phyloP scores from a whole-genome alignment of 768 basidiomycete genomes.

The Agaricus subrufescens region DNA sequence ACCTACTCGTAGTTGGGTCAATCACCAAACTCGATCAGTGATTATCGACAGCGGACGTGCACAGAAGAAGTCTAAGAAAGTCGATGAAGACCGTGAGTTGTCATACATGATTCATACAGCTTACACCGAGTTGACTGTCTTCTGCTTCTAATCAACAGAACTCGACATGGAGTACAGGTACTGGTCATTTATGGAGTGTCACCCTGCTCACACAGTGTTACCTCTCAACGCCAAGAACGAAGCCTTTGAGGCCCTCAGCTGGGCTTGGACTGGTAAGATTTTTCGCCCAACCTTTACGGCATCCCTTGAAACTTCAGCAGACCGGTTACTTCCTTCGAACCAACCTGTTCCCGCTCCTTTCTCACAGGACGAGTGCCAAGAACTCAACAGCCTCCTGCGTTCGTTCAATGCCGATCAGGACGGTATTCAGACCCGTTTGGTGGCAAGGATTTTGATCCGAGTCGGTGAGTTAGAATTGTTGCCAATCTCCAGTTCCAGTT shows the following conservation, averaged over 20 bases:
- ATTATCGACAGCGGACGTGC: constrained; percentile 29
- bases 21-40: constrained; percentile 56
- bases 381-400: constrained; percentile 56
- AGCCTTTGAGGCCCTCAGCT: constrained; percentile 71
- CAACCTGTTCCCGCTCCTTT: constrained; percentile 61
- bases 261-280: constrained; percentile 67
- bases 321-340: constrained; percentile 63
- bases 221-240: constrained; percentile 55
- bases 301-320: constrained; percentile 25
- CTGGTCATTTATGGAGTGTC: constrained; percentile 76
- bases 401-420: constrained; percentile 29
- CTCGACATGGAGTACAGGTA: constrained; percentile 76
- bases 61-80: constrained; percentile 18
- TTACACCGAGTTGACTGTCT: neutral
- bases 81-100: constrained; percentile 42
- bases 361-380: constrained; percentile 71
- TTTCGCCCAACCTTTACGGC: neutral
- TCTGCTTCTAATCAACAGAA: constrained; percentile 35
- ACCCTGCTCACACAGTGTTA: constrained; percentile 67
- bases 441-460: constrained; percentile 65
- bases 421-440: constrained; percentile 51
- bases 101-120: neutral
- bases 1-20: constrained; percentile 54
- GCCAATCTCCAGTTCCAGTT: neutral
- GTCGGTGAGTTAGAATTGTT: constrained; percentile 42